Base-by-base conservation (phyloP, 2,329 filamentous ascomycete species). In the Tolypocladium sp. region DNA sequence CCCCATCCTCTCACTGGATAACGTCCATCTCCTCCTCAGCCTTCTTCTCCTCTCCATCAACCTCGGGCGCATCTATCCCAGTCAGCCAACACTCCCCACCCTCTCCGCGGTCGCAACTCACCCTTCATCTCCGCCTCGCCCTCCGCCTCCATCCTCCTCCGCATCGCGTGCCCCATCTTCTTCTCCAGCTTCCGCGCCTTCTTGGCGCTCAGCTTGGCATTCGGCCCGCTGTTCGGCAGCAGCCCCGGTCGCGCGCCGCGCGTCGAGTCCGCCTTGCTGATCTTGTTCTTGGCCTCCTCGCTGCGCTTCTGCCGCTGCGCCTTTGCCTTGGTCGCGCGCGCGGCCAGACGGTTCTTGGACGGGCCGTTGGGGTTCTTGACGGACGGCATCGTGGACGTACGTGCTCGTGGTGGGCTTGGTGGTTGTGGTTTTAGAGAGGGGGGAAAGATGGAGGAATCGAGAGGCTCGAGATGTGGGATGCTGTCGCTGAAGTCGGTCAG, bases 281-380 rank as follows among this genome's bases (percentile, higher is more conserved):
- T 70, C 66, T 74, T 74, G 66, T 70, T 66, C 63, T 73, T 72
- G 60, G 69, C 71, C 54, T 70, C 67, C 57, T 72, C 71, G 42
- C 71, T 71, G 58, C 70, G 69, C 72, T 81, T 76, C 66, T 76
- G 76, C 60, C 71, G 69, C 55, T 71, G 67, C 63, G 80, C 79
- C 57, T 74, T 76, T 46, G 73, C 71, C 63, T 72, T 78, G 57
- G 78, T 73, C 25, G 76, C 74, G 61, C 75, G 74, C 41, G 79
- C 78, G 22, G 74, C 74, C 44, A 79, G 71, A 17, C 81, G 78
- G 75, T 82, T 83, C 67, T 78, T 79, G 57, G 80, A 83, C 12
- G 76, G 76, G 54, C 74, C 76, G 76, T 85, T 85, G 67, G 82
- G 82, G 73, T 83, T 85, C 63, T 80, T 80, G 65, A 82, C 77